Conservation (phyloP, 345 rosid genomes). For the Pistacia vera region DNA sequence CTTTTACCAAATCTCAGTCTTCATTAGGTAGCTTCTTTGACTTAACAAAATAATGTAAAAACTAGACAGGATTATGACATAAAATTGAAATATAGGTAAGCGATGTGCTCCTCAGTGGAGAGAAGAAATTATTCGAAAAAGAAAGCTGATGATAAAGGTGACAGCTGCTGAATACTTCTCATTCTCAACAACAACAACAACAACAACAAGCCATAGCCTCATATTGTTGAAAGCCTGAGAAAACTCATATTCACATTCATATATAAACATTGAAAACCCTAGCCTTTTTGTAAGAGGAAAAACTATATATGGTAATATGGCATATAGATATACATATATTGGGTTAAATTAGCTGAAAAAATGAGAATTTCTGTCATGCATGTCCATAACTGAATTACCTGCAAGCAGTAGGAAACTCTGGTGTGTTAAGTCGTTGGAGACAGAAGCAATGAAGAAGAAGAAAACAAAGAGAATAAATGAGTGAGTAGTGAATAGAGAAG, state of each 20-base stretch:
- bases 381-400: too few species aligned
- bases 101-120: background rate
- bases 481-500: constrained; percentile 12
- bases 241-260: background rate
- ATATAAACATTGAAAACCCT: background rate
- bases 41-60: constrained; percentile 14
- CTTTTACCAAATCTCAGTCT: constrained; percentile 23
- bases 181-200: background rate
- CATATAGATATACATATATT: too few species aligned
- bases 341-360: too few species aligned
- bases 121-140: background rate
- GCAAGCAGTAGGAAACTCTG: background rate
- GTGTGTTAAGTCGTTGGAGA: constrained; percentile 15
- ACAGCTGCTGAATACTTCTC: background rate
- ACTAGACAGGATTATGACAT: constrained; percentile 11
- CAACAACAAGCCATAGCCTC: background rate
- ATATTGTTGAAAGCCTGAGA: background rate
- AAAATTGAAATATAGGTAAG: constrained; percentile 11
- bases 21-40: constrained; percentile 29
- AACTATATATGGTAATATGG: too few species aligned
- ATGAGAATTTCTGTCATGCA: too few species aligned
- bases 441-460: constrained; percentile 28
- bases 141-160: background rate
- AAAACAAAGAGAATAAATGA: constrained; percentile 20
- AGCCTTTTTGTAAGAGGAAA: background rate